Evolutionary conservation across 495 filamentous ascomycete species (phyloP).

Genomic region (Stereocaulon alpinum): DNA sequence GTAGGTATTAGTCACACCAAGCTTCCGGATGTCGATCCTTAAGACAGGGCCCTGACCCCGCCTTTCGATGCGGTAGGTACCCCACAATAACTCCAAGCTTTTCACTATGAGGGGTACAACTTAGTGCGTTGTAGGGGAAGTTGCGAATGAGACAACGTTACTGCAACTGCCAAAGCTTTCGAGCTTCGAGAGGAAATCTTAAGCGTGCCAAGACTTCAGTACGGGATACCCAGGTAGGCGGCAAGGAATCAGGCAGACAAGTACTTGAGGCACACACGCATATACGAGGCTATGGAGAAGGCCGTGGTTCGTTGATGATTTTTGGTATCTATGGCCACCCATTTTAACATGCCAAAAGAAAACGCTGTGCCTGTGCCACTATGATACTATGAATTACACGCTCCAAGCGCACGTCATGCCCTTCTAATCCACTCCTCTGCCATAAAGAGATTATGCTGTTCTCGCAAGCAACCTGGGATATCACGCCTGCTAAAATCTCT

Average conservation of each 20-base stretch:
- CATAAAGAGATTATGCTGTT: conserved; percentile 2
- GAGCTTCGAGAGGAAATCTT: neutral
- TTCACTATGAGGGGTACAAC: neutral
- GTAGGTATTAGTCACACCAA: neutral
- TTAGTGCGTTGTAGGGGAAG: neutral
- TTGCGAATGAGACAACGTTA: neutral
- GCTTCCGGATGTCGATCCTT: neutral
- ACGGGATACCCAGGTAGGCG: neutral
- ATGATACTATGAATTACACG: conserved; percentile 7
- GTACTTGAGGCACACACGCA: too few relatives aligned
- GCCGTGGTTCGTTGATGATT: neutral
- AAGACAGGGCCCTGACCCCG: neutral
- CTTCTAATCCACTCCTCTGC: conserved; percentile 1
- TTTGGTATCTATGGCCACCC: neutral
- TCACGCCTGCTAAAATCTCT: conserved; percentile 5
- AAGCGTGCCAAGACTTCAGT: neutral
- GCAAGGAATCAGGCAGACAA: too few relatives aligned
- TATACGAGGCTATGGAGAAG: neutral
- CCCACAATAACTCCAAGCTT: neutral
- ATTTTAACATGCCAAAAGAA: neutral
- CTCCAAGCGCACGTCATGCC: conserved; percentile 8
- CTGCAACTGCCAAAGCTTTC: neutral
- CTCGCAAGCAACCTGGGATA: conserved; percentile 1
- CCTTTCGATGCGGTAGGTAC: neutral
- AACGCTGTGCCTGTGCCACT: conserved; percentile 1